phyloP scores from a whole-genome alignment of 495 filamentous ascomycete genomes.

The Letharia columbiana region DNA sequence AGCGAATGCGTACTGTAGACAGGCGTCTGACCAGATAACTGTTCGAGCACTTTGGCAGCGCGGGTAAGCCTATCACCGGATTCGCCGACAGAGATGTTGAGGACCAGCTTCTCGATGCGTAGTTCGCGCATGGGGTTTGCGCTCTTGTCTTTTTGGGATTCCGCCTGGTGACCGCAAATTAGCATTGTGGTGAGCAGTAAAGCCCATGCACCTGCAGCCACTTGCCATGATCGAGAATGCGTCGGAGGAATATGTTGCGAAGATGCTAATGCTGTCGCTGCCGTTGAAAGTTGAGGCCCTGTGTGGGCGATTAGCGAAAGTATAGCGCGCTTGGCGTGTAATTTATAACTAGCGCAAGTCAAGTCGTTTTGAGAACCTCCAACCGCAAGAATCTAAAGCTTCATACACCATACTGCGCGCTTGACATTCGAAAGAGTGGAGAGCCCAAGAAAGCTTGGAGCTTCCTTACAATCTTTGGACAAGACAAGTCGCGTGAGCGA shows the following conservation, averaged over 20 bases:
- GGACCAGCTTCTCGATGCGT: slow-evolving; percentile 99
- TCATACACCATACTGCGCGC: slow-evolving; percentile 2
- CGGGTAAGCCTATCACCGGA: slow-evolving; percentile 99
- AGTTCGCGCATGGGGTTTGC: slow-evolving; percentile 99
- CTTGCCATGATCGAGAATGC: slow-evolving; percentile 14
- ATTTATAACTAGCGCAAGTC: slow-evolving; percentile 7
- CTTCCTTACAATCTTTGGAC: slow-evolving; percentile 48
- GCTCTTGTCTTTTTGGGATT: slow-evolving; percentile 63
- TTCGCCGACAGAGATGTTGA: slow-evolving; percentile 99
- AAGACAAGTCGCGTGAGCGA: slow-evolving; percentile 60
- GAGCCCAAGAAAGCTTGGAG: slow-evolving; percentile 13
- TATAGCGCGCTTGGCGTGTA: slow-evolving; percentile 17
- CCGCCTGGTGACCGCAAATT: slow-evolving; percentile 3
- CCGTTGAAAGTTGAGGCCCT: slow-evolving; percentile 1
- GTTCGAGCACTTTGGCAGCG: slow-evolving; percentile 99
- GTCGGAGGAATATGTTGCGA: neutral
- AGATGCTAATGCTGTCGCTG: slow-evolving; percentile 4
- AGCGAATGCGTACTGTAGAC: slow-evolving; percentile 71
- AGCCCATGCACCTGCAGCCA: neutral
- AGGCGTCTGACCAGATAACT: slow-evolving; percentile 98
- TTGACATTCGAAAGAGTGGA: slow-evolving; percentile 3
- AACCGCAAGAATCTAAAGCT: neutral
- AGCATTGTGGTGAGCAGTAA: neutral
- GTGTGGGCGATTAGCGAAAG: slow-evolving; percentile 22
- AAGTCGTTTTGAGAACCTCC: neutral